phyloP scores from a whole-genome alignment of 73 alveolate species.

The Tetrahymena thermophila region DNA sequence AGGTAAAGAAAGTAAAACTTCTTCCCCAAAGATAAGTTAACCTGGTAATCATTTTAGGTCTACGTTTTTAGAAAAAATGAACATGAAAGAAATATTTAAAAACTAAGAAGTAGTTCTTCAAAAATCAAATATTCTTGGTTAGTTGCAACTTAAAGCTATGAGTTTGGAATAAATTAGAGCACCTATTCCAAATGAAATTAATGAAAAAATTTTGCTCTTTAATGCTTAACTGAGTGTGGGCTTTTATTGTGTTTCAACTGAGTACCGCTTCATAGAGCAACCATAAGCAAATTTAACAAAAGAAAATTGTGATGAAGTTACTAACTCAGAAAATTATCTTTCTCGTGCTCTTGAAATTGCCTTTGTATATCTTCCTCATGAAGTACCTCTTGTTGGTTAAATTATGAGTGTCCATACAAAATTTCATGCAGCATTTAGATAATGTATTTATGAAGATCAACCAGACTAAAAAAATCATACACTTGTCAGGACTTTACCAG shows the following conservation, averaged over 20 bases:
- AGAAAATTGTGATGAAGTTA: not conserved
- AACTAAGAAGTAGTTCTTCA: not conserved
- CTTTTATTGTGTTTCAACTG: constrained; percentile 44
- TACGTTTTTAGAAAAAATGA: not conserved
- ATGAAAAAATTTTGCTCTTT: not conserved
- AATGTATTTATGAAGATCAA: not conserved
- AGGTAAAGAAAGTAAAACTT: not conserved
- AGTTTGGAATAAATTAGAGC: not conserved
- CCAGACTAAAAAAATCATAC: not conserved
- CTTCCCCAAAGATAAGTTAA: not conserved
- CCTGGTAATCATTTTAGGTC: not conserved
- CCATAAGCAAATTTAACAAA: not conserved
- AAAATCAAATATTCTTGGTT: not conserved
- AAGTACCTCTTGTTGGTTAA: constrained; percentile 25
- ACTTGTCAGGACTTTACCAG: not conserved
- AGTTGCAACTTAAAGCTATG: not conserved
- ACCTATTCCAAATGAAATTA: not conserved
- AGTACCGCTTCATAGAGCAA: constrained; percentile 11
- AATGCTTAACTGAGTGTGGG: not conserved
- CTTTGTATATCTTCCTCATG: constrained; percentile 28
- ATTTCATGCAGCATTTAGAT: constrained; percentile 7
- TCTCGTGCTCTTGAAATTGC: constrained; percentile 38
- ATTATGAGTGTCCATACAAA: constrained; percentile 31
- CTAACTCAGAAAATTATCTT: constrained; percentile 34
- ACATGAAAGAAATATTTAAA: not conserved